These are phyloP conservation scores for Parascedosporium putredinis DNA, from an alignment of 2,329 filamentous ascomycete species.

Conservation along the genomic window DNA sequence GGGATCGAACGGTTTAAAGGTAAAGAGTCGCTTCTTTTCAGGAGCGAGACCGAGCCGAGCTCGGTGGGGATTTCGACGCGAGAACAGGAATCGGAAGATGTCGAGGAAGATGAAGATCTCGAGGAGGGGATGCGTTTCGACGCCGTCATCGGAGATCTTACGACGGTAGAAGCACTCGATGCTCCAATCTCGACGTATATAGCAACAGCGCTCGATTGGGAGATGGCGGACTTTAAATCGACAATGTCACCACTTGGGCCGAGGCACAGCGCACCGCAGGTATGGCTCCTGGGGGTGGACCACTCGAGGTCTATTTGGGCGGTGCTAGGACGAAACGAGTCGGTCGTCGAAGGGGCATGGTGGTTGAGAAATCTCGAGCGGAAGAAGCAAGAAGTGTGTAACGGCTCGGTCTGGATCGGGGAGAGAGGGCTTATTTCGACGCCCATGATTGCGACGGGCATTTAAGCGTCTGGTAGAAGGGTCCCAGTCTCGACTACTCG, in stretches of 20 bases:
- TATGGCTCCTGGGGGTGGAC: conserved; percentile 6
- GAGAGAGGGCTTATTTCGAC: background rate
- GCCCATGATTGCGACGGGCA: background rate
- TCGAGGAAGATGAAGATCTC: background rate
- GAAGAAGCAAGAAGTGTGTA: background rate
- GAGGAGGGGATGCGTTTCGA: background rate
- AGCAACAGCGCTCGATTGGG: background rate
- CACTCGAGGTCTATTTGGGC: background rate
- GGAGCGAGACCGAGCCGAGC: background rate
- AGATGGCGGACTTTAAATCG: background rate
- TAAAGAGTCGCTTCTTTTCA: background rate
- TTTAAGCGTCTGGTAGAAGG: background rate
- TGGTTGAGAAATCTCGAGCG: background rate
- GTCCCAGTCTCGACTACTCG: no score
- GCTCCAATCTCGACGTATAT: background rate
- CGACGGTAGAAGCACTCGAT: background rate
- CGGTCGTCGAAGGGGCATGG: background rate
- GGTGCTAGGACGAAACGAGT: background rate
- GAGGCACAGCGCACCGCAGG: background rate
- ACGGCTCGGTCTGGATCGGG: background rate
- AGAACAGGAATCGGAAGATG: background rate
- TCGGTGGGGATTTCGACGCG: background rate
- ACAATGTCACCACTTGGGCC: background rate
- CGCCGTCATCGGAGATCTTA: background rate
- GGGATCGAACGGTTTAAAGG: background rate